Conservation (phyloP, 331 rosid species). For the Quercus tomentella region DNA sequence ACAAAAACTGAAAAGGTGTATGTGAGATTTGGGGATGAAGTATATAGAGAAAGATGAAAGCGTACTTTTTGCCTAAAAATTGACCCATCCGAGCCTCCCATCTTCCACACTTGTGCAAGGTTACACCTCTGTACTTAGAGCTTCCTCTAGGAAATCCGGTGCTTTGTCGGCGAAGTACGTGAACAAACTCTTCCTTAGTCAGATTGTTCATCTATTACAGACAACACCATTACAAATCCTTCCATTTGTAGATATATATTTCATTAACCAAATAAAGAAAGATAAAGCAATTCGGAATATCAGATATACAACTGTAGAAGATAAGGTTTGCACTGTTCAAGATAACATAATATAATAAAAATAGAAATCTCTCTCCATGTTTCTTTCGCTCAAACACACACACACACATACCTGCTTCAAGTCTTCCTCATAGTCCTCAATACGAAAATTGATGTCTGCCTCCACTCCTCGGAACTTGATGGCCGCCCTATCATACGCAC, state of each 20-base stretch:
- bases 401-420: slow-evolving; percentile 67
- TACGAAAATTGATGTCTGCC: slow-evolving; percentile 89
- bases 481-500: slow-evolving; percentile 99
- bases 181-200: slow-evolving; percentile 95
- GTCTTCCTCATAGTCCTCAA: slow-evolving; percentile 89
- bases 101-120: slow-evolving; percentile 97
- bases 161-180: slow-evolving; percentile 99
- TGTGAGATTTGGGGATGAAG: not conserved
- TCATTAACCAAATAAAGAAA: not conserved
- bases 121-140: slow-evolving; percentile 97
- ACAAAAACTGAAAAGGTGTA: not conserved
- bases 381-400: not conserved
- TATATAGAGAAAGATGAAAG: not conserved
- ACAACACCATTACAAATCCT: not conserved
- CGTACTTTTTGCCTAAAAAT: slow-evolving; percentile 95
- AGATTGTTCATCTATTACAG: slow-evolving; percentile 78
- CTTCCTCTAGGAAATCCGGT: slow-evolving; percentile 98
- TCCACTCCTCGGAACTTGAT: slow-evolving; percentile 90
- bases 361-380: not conserved
- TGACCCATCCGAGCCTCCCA: slow-evolving; percentile 99
- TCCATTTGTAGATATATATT: not conserved
- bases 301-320: not conserved
- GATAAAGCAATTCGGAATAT: not conserved
- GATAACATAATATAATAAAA: slow-evolving; percentile 20
- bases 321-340: slow-evolving; percentile 32